Base-by-base conservation (phyloP, 1,284 basidiomycete species). In the Coniferiporia sulphurascens region DNA sequence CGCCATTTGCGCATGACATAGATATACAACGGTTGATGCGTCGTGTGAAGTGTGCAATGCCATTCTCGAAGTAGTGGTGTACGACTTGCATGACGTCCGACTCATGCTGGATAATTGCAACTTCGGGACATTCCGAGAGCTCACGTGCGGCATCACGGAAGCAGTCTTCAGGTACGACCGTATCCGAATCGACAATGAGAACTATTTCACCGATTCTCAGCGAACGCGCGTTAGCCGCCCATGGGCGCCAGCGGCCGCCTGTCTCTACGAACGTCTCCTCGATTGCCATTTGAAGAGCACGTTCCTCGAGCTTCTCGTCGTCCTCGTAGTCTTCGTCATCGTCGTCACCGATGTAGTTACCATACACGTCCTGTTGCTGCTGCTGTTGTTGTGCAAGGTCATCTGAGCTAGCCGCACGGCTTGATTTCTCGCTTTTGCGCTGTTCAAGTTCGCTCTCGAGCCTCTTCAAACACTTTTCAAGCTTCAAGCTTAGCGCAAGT, bases 41-140 rank as follows among this genome's bases (percentile, higher is more conserved):
- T 6, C 83, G 82, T 1, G 90, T 93, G 74, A 95, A 94, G 73
- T 87, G 87, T 0, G 89, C 84, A 67, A 94, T 86, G 1, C 88
- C 89, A 67, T 89, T 90, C 70, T 94, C 92, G 66, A 94, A 94
- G 73, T 90, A 94, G 72, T 91, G 87, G 70, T 89, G 74, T 0
- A 85, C 87, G 63, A 94, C 91, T 70, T 92, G 87, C 88, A 93
- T 91, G 60, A 91, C 88, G 65, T 89, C 87, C 17, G 86, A 89
- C 65, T 90, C 89, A 69, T 92, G 90, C 69, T 92, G 89, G 56
- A 94, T 85, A 70, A 93, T 90, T 2, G 83, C 91, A 36, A 93
- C 82, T 52, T 93, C 88, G 2, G 89, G 89, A 63, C 81, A 84
- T 70, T 88, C 86, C 2, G 80, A 75, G 66, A 93, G 80, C 70